Evolutionary conservation across 2,329 filamentous ascomycete genomes (phyloP).

Genomic region (Mycocentrospora acerina): DNA sequence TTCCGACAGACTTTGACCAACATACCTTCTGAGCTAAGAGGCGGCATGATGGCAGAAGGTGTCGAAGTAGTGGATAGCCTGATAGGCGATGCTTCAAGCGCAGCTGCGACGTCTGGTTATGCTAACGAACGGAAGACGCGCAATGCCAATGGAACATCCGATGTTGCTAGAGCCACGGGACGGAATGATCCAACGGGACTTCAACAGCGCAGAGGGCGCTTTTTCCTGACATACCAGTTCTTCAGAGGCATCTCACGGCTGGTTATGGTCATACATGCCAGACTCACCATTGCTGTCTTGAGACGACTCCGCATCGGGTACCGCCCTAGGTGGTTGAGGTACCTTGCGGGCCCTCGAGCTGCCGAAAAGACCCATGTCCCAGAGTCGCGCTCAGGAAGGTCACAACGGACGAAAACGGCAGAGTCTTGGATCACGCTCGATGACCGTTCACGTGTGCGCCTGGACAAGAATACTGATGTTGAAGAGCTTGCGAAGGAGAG

Average conservation of each 20-base stretch:
- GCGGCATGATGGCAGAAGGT: slow-evolving; percentile 42
- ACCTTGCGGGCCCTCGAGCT: slow-evolving; percentile 48
- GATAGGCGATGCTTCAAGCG: slow-evolving; percentile 36
- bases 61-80: slow-evolving; percentile 36
- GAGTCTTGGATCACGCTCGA: slow-evolving; percentile 29
- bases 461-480: slow-evolving; percentile 62
- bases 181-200: slow-evolving; percentile 71
- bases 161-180: slow-evolving; percentile 28
- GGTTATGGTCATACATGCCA: slow-evolving; percentile 59
- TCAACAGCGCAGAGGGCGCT: slow-evolving; percentile 74
- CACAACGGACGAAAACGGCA: slow-evolving; percentile 6
- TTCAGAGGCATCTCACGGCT: slow-evolving; percentile 72
- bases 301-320: slow-evolving; percentile 61
- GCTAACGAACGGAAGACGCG: slow-evolving; percentile 68
- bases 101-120: slow-evolving; percentile 53
- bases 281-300: slow-evolving; percentile 57
- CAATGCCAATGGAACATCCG: slow-evolving; percentile 24
- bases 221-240: slow-evolving; percentile 76
- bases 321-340: slow-evolving; percentile 65
- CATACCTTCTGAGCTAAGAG: slow-evolving; percentile 47
- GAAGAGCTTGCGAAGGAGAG: slow-evolving; percentile 74
- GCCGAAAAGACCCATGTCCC: slow-evolving; percentile 19
- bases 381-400: slow-evolving; percentile 2
- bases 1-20: slow-evolving; percentile 39
- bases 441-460: slow-evolving; percentile 23